Base-by-base conservation (phyloP, 2,329 filamentous ascomycete genomes). In the Claviceps fusiformis region DNA sequence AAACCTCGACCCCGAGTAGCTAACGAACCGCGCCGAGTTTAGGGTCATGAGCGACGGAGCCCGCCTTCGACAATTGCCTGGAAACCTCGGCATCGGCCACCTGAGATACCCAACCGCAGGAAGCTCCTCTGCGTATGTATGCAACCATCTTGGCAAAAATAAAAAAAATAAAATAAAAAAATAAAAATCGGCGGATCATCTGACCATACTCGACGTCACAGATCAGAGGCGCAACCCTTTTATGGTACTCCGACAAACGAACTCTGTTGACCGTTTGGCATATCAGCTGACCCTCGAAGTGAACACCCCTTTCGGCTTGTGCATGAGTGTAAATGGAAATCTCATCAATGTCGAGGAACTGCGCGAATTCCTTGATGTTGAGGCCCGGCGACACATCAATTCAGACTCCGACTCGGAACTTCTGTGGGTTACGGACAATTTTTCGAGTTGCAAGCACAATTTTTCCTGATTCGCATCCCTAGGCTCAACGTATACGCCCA, bases 21-120 rank as follows among this genome's bases (percentile, higher is more conserved):
- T 48, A 55, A 59, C 49, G 46, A 37, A 50, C n/a, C 31, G 43
- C 45, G 15, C 47, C 53, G 50, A 50, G 41, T 52, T 84, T 52
- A 55, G 39, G 2, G 24, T 31, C 29, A 45, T 52, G 50, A 17
- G 39, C 37, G 50, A 52, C 33, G 90, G 89, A 60, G 78, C 81
- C 57, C 80, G 86, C 58, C 77, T 91, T 45, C 73, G 79, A 44
- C 56, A 64, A 45, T 54, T 68, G 45, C 66, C 89, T 13, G 90
- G 90, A 39, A 92, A 82, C 70, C 91, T 93, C 86, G 89, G 69
- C 43, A 49, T 95, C 57, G 86, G 82, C 46, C 91, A 96, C 70
- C 71, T 96, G 62, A 79, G 91, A 67, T 96, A 96, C 70, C 91
- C 91, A 11, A 96, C 91, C 8, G 87, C 87, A 13, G 91, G 91